phyloP scores from a whole-genome alignment of 129 eudicot species.

The Arctium lappa region DNA sequence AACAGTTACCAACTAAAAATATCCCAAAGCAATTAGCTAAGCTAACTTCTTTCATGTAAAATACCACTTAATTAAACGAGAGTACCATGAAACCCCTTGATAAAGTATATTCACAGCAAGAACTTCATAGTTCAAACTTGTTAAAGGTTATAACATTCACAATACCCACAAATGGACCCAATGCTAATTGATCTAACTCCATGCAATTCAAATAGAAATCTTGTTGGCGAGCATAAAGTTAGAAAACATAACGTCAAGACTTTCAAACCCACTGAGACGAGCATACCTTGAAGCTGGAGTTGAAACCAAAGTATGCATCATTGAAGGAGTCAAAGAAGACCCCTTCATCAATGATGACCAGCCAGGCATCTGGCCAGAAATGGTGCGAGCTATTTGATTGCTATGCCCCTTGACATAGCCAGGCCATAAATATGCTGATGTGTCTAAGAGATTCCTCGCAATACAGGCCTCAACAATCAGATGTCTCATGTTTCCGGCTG shows the following conservation, averaged over 20 bases:
- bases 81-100: neutral
- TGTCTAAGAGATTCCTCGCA: slow-evolving; percentile 86
- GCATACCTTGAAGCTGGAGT: slow-evolving; percentile 89
- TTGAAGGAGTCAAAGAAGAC: slow-evolving; percentile 69
- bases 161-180: neutral
- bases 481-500: slow-evolving; percentile 92
- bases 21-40: neutral
- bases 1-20: neutral
- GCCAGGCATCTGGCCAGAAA: slow-evolving; percentile 73
- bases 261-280: neutral
- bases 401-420: slow-evolving; percentile 86
- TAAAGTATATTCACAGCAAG: neutral
- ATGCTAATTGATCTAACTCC: neutral
- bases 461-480: slow-evolving; percentile 96
- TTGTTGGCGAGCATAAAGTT: neutral
- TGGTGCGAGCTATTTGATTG: slow-evolving; percentile 71
- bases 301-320: slow-evolving; percentile 68
- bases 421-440: slow-evolving; percentile 90
- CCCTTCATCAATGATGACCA: slow-evolving; percentile 96
- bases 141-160: neutral
- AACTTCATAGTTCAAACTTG: neutral
- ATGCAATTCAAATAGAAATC: neutral
- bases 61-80: neutral
- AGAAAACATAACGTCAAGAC: neutral
- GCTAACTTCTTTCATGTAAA: neutral